phyloP scores from a whole-genome alignment of 257 asterid genomes.

The Ocimum tenuiflorum region DNA sequence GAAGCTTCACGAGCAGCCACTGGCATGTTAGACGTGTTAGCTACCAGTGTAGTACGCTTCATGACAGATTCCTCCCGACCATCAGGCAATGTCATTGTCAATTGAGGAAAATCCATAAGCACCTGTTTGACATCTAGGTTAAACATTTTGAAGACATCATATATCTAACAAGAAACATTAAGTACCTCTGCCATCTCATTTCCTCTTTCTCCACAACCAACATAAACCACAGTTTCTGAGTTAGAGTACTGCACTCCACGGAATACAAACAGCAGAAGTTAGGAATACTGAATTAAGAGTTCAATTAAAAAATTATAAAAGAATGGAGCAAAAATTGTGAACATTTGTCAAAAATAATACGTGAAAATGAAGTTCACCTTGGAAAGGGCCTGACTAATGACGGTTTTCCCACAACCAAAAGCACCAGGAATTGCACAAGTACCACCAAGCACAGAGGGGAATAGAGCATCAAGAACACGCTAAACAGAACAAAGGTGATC shows the following conservation, averaged over 20 bases:
- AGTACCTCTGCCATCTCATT: constrained; percentile 99
- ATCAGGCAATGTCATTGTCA: constrained; percentile 97
- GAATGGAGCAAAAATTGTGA: background rate
- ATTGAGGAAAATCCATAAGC: constrained; percentile 99
- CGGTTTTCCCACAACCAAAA: constrained; percentile 99
- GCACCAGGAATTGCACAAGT: constrained; percentile 99
- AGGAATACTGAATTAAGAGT: constrained; percentile 15
- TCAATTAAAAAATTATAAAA: background rate
- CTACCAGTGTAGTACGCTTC: constrained; percentile 99
- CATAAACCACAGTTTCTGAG: constrained; percentile 95
- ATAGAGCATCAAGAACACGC: constrained; percentile 99
- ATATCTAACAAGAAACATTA: background rate
- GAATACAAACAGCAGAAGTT: background rate
- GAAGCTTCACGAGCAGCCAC: constrained; percentile 99
- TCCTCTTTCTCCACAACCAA: constrained; percentile 99
- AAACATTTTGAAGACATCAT: background rate
- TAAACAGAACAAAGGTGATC: constrained; percentile 31
- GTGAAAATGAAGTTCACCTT: constrained; percentile 46
- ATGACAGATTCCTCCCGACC: constrained; percentile 99
- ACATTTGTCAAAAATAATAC: constrained; percentile 7
- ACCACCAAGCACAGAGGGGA: constrained; percentile 99
- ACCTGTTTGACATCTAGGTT: constrained; percentile 40
- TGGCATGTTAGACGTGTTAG: constrained; percentile 98
- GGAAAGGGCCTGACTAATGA: constrained; percentile 98
- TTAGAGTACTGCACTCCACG: constrained; percentile 74